Percentiles rank a stretch among this genome's conserved stretches.
Evolutionary conservation across 306 rosid species (phyloP).

Genomic region (Crotalaria pallida): DNA sequence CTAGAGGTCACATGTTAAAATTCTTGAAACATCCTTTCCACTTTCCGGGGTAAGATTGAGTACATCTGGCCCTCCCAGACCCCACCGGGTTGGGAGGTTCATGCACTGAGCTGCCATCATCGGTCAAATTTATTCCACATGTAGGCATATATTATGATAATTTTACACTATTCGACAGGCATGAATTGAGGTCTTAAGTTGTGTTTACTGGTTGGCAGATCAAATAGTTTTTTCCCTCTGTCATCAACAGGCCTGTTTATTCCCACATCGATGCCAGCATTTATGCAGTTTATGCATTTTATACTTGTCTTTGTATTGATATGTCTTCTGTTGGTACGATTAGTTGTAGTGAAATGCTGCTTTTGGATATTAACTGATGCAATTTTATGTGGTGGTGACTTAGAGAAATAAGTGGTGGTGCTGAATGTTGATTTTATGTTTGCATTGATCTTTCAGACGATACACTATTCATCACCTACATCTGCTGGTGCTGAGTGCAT

Average conservation of each 20-base stretch:
- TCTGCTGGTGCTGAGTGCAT: conserved; percentile 98
- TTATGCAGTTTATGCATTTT: background rate
- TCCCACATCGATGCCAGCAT: background rate
- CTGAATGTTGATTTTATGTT: background rate
- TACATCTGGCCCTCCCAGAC: no score
- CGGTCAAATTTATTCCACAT: background rate
- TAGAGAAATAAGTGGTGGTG: background rate
- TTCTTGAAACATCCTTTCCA: no score
- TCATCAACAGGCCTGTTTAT: background rate
- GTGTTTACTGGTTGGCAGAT: background rate
- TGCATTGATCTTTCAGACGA: conserved; percentile 61
- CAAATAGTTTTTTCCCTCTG: background rate
- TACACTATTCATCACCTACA: conserved; percentile 75
- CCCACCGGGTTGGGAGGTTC: no score
- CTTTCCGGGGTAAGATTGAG: no score
- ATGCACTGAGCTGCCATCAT: background rate
- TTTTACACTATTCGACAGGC: background rate
- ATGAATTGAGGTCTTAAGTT: background rate
- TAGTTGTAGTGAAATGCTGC: conserved; percentile 12
- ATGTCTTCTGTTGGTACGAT: background rate
- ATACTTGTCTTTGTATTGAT: background rate
- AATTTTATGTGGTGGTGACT: background rate
- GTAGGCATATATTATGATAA: background rate
- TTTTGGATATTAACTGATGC: background rate
- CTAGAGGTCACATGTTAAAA: background rate